phyloP scores from a whole-genome alignment of 345 rosid species.

The Microthlaspi erraticum region DNA sequence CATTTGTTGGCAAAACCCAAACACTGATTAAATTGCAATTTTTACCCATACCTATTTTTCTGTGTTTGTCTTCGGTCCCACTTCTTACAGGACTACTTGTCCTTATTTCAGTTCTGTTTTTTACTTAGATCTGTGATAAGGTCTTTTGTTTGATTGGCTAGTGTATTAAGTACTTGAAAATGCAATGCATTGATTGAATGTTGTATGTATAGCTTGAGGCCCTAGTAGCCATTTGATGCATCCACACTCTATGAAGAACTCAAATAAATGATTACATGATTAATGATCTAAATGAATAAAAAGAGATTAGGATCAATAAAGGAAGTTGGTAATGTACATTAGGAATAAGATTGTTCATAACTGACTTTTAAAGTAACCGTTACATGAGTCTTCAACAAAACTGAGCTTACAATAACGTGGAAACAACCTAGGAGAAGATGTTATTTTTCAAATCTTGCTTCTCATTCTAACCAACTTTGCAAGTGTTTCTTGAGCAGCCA shows the following conservation, averaged over 20 bases:
- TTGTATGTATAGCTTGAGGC: slow-evolving; percentile 16
- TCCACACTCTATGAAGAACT: neutral
- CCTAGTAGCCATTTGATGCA: slow-evolving; percentile 6
- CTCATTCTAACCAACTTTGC: slow-evolving; percentile 90
- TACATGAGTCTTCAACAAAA: slow-evolving; percentile 37
- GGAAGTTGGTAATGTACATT: slow-evolving; percentile 32
- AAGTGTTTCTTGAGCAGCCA: slow-evolving; percentile 93
- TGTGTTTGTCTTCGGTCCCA: slow-evolving; percentile 46
- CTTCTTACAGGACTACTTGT: slow-evolving; percentile 33
- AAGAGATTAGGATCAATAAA: slow-evolving; percentile 15
- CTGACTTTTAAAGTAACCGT: slow-evolving; percentile 17
- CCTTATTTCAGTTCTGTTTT: slow-evolving; percentile 26
- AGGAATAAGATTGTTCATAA: slow-evolving; percentile 26
- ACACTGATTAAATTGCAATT: slow-evolving; percentile 32
- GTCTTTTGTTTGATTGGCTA: slow-evolving; percentile 34
- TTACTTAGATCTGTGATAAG: slow-evolving; percentile 35
- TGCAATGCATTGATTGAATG: slow-evolving; percentile 35
- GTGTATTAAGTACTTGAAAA: slow-evolving; percentile 27
- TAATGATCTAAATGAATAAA: neutral
- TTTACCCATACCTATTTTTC: slow-evolving; percentile 37
- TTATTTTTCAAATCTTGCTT: slow-evolving; percentile 66
- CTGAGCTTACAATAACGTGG: slow-evolving; percentile 29
- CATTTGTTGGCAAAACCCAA: slow-evolving; percentile 42
- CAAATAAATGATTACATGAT: slow-evolving; percentile 6
- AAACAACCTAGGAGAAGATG: slow-evolving; percentile 7